Conservation (phyloP, 1,139 yeast species). For the Suhomyces yuchorum region DNA sequence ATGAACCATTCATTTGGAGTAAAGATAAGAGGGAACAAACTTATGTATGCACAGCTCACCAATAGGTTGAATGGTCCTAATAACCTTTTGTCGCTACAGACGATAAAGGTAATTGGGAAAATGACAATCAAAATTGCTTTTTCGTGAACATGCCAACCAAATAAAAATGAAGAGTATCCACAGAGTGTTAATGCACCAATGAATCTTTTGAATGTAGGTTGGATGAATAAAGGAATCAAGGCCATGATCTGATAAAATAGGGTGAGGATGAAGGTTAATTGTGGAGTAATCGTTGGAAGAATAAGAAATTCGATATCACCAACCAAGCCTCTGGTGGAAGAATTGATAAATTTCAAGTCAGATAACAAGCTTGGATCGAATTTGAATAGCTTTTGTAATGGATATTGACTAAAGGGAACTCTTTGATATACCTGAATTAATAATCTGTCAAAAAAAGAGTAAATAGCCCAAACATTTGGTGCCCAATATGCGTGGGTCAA, state of each 20-base stretch:
- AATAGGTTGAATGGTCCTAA: conserved; percentile 67
- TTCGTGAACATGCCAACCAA: conserved; percentile 99
- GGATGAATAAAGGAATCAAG: conserved; percentile 69
- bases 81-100: conserved; percentile 69
- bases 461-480: conserved; percentile 94
- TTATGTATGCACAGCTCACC: conserved; percentile 80
- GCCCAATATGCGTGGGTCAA: conserved; percentile 99
- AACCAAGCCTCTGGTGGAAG: conserved; percentile 83
- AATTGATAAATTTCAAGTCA: conserved; percentile 30
- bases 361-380: conserved; percentile 33
- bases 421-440: conserved; percentile 54
- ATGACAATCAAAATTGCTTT: conserved; percentile 88
- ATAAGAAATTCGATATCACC: conserved; percentile 85
- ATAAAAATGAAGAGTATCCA: conserved; percentile 86
- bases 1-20: conserved; percentile 79
- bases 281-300: conserved; percentile 79
- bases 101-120: conserved; percentile 84
- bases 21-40: conserved; percentile 83
- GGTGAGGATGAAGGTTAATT: conserved; percentile 73
- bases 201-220: conserved; percentile 77
- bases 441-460: conserved; percentile 80
- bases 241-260: conserved; percentile 80
- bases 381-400: conserved; percentile 34
- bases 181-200: conserved; percentile 84
- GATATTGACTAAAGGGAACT: conserved; percentile 48